A percentile compares a stretch with the other conserved stretches of the same genome.
These are phyloP conservation scores for Aspergillus hiratsukae DNA, from an alignment of 2,329 filamentous ascomycete species.

Conservation along the genomic window DNA sequence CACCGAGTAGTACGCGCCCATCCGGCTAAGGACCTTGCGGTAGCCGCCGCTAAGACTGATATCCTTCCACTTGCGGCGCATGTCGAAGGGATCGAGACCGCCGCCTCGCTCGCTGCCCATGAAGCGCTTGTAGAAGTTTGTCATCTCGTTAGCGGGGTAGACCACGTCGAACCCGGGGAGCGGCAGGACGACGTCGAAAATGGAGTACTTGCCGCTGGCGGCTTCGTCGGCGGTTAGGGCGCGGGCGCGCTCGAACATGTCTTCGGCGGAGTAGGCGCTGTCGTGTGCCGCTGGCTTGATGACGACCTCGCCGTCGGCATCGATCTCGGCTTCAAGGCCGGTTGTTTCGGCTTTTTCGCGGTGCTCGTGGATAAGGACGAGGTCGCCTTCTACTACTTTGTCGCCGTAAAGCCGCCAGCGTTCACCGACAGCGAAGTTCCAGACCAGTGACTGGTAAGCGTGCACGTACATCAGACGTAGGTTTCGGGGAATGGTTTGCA, in stretches of 20 bases:
- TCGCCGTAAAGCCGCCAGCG: slow-evolving; percentile 73
- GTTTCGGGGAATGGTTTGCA: slow-evolving; percentile 74
- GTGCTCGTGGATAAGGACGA: slow-evolving; percentile 65
- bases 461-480: slow-evolving; percentile 93
- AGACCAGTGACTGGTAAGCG: slow-evolving; percentile 90
- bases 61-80: slow-evolving; percentile 82
- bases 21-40: slow-evolving; percentile 73
- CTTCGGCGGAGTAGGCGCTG: slow-evolving; percentile 49
- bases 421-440: slow-evolving; percentile 80
- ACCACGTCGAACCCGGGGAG: slow-evolving; percentile 86
- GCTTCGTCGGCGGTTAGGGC: slow-evolving; percentile 73
- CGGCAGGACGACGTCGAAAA: slow-evolving; percentile 87
- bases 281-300: slow-evolving; percentile 57
- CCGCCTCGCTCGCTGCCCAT: slow-evolving; percentile 80
- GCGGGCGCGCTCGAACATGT: slow-evolving; percentile 65
- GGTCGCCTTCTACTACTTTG: slow-evolving; percentile 75
- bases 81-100: slow-evolving; percentile 72
- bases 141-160: slow-evolving; percentile 80
- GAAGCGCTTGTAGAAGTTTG: slow-evolving; percentile 77
- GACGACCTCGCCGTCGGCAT: slow-evolving; percentile 62
- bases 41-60: slow-evolving; percentile 86
- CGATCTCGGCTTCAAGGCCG: slow-evolving; percentile 39
- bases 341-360: slow-evolving; percentile 41
- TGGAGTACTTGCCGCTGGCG: slow-evolving; percentile 66
- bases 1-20: slow-evolving; percentile 59